These are phyloP conservation scores for Trichoderma asperelloides DNA, from an alignment of 495 filamentous ascomycete species.

Conservation along the genomic window DNA sequence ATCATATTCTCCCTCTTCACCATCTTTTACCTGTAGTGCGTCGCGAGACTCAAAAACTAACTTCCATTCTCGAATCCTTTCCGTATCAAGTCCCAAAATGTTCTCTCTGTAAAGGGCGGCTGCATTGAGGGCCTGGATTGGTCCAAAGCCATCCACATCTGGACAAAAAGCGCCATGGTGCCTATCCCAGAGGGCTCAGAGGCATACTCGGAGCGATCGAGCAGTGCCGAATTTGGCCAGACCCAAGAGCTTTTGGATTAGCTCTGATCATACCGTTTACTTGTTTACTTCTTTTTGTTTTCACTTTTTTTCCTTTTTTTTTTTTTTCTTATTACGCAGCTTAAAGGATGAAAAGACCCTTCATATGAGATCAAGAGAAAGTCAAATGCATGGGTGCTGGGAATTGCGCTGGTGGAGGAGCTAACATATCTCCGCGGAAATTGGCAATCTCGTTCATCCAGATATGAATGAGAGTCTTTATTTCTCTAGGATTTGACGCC, in stretches of 20 bases:
- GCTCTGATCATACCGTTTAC: background rate
- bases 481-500: too few relatives aligned
- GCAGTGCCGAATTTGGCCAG: background rate
- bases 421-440: too few relatives aligned
- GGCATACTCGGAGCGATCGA: conserved; percentile 34
- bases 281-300: background rate
- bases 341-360: background rate
- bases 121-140: conserved; percentile 52
- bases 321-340: background rate
- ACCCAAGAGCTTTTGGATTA: background rate
- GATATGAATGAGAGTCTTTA: too few relatives aligned
- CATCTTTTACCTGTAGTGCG: background rate
- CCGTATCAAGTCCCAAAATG: conserved; percentile 32
- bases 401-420: too few relatives aligned
- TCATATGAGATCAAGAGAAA: background rate
- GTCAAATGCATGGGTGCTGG: background rate
- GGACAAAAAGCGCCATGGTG: conserved; percentile 53
- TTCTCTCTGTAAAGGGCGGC: conserved; percentile 52
- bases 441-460: too few relatives aligned
- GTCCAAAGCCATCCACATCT: conserved; percentile 49
- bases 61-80: background rate
- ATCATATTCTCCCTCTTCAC: too few relatives aligned
- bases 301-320: background rate
- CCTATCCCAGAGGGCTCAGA: conserved; percentile 52
- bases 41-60: background rate